Base-by-base conservation (phyloP, 1,284 basidiomycete genomes). In the Heterobasidion annosum region DNA sequence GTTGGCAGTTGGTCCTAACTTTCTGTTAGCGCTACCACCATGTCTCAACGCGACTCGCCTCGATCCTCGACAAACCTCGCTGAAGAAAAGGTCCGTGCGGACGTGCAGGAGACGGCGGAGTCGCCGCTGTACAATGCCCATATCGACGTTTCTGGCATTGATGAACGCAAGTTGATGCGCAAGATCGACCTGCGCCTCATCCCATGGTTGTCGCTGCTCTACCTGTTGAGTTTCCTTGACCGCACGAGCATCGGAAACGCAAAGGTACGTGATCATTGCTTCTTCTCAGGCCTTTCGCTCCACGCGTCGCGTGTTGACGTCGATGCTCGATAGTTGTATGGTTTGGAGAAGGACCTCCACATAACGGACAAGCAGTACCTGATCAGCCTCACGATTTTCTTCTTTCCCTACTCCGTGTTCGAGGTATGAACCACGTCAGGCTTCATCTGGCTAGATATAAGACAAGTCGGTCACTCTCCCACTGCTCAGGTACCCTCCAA, bases 241-340 rank as follows among this genome's bases (percentile, higher is more conserved):
- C 79, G 90, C 54, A 85, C 87, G 45, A 88, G 86, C 62, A 88
- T 92, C 60, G 90, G 88, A 64, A 91, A 91, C 68, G 88, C 87
- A 10, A 83, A 81, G 70, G 81, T 87, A 56, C 54, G 65, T 56
- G 6, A 53, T 13, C 34, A 16, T n/a, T 45, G 8, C 15, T 8
- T 9, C 4, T 32, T 12, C 3, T 25, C 25, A 25, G 25, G 8
- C 16, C 33, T 16, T 40, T 40, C 37, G n/a, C 33, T 15, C 34
- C 33, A 8, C 13, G 2, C 19, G n/a, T 13, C 8, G 8, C 8
- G 8, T 44, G 18, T 7, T 18, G 9, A 16, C n/a, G 32, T 34
- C 10, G 19, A 16, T 13, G 9, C 45, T 13, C 50, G 25, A 34
- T 61, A 85, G 83, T 63, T 85, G 52, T 85, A 85, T 58, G 65